Evolutionary conservation across 257 asterid genomes (phyloP), one percentile per base, ranked within the genome.

Genomic region (Lithospermum erythrorhizon): DNA sequence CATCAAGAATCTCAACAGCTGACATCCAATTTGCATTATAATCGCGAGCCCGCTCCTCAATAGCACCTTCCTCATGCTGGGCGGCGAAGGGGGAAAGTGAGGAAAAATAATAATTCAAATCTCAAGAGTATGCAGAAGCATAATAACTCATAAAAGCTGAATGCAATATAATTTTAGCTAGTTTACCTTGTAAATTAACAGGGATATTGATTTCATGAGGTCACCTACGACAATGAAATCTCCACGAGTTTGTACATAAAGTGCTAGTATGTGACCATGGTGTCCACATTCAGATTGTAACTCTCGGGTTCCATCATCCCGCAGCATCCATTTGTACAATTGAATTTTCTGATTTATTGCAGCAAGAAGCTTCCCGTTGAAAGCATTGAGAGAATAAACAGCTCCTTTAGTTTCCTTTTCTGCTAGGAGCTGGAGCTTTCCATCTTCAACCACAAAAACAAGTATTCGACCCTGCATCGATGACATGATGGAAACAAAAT

Each of bases 11-110:
- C 85, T 89, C 98, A 2, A 93, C 95, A n/a, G 98, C 97, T 22
- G 98, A 81, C 97, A 86, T 93, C 98, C 98, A 93, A 60, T 93
- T 93, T 8, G 96, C 97, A 6, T 93, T 89, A 81, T 93, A 93
- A 79, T 93, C 97, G 30, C 95, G 94, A 8, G 98, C 98, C 71
- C 96, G 89, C 81, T 89, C 98, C 79, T 89, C 96, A 21, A 93
- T 93, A 47, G 98, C 97, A 57, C 98, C 98, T 81, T 93, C 98
- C 73, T 93, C 98, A 3, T 89, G 94, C 98, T 93, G 79, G 15
- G 20, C 78, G 24, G 11, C 16, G 57, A 4, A 22, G 27, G 61
- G 41, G 24, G 63, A 45, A 27, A 67, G 61, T 55, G 47, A 35
- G 58, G 66, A 56, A 68, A 64, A 29, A 21, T n/a, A 53, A 41